Conservation (phyloP, 768 basidiomycete species). For the Pisolithus microcarpus region DNA sequence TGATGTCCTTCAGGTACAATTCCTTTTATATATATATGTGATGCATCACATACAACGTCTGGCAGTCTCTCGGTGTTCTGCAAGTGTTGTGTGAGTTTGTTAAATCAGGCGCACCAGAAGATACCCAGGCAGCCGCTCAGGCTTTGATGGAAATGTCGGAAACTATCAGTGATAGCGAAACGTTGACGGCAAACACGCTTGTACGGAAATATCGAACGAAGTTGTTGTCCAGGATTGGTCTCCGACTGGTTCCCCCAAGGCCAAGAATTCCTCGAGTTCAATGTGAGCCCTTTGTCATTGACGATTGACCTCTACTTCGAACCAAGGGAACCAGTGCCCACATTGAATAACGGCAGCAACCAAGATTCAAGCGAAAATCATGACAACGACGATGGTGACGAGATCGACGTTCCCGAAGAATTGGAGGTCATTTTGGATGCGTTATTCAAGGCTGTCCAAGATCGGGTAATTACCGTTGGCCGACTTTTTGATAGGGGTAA, state of each 20-base stretch:
- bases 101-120: conserved; percentile 54
- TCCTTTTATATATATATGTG: background rate
- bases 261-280: conserved; percentile 31
- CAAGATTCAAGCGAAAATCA: conserved; percentile 7
- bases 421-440: conserved; percentile 69
- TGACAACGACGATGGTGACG: conserved; percentile 28
- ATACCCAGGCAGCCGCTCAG: conserved; percentile 38
- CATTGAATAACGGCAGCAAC: conserved; percentile 14
- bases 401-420: conserved; percentile 68
- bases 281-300: conserved; percentile 28
- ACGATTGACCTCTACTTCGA: conserved; percentile 19
- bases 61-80: conserved; percentile 60
- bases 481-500: background rate
- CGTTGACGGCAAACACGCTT: conserved; percentile 50
- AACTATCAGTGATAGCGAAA: conserved; percentile 33
- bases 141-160: conserved; percentile 41
- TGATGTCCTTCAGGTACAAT: conserved; percentile 46
- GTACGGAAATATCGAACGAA: conserved; percentile 67
- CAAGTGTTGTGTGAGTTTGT: conserved; percentile 64
- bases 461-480: conserved; percentile 53
- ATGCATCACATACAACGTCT: conserved; percentile 1
- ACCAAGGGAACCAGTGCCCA: conserved; percentile 19
- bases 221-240: conserved; percentile 55
- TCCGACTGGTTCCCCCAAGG: conserved; percentile 52
- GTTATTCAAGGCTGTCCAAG: conserved; percentile 67